Evolutionary conservation across 2,329 filamentous ascomycete genomes (phyloP), one percentile per base, ranked within the genome.

Genomic region (Phyllosticta citrichinensis): DNA sequence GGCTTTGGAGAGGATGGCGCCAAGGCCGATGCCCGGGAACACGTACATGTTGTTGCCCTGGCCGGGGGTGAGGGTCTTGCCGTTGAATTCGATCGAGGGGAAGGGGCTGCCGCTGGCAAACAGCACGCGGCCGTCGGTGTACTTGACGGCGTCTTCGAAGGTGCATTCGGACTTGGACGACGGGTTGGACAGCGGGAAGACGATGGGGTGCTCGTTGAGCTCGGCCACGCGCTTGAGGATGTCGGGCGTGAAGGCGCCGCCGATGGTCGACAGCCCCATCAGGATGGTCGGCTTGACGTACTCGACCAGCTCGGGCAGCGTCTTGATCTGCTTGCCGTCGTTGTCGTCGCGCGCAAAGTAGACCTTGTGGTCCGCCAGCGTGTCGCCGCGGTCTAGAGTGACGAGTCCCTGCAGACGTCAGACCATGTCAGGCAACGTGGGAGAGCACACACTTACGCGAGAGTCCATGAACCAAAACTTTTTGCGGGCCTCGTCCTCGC

Each of bases 401-500:
- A 99, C 93, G 22, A 99, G 87, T 68, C 94, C 94, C 66, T 76
- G 22, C 47, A 5, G 9, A 12, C 17, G 52, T 59, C 22, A 59
- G 57, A 40, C 19, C 17, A n/a, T 9, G n/a, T 35, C 14, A 24
- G 11, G 22, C 3, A 12, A 12, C 2, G 4, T 10, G 33, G 4
- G 0, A n/a, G 17, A n/a, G n/a, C n/a, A n/a, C 11, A 25, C 35
- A 60, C 65, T 61, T 62, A 66, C 64, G 80, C 94, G 93, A 71
- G 91, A 96, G 79, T 97, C 94, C 63, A 97, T 92, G 55, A 99
- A 89, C 85, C 88, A 97, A 83, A 99, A 97, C 80, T 94, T 94
- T 71, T 87, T 85, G 68, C 87, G 86, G 61, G 94, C 94, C 65
- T 90, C 87, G 68, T 91, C 85, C 75, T 97, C 93, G 10, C 87